phyloP scores from a whole-genome alignment of 805 yeast genomes.

The Citeromyces nyonsensis region DNA sequence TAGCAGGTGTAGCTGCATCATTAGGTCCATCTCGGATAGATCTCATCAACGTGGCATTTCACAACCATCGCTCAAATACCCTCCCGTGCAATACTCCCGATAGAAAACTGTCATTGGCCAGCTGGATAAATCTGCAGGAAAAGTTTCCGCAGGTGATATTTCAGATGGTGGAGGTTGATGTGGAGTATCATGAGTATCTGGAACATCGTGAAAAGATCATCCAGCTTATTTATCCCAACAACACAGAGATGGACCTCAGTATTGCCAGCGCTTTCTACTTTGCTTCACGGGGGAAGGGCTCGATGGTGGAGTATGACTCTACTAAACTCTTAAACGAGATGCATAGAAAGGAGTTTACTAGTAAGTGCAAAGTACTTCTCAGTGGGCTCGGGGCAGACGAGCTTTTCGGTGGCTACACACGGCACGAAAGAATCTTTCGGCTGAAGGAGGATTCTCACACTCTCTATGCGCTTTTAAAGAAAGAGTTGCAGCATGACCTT shows the following conservation, averaged over 20 bases:
- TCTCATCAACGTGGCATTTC: conserved; percentile 84
- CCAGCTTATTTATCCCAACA: conserved; percentile 63
- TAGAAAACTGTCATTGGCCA: conserved; percentile 52
- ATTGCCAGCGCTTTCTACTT: conserved; percentile 93
- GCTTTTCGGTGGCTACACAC: conserved; percentile 86
- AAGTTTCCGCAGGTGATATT: conserved; percentile 25
- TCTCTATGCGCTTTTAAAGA: conserved; percentile 25
- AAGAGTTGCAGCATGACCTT: conserved; percentile 58
- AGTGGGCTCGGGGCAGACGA: conserved; percentile 98
- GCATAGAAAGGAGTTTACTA: conserved; percentile 17
- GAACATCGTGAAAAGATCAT: conserved; percentile 33
- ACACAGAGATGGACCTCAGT: conserved; percentile 89
- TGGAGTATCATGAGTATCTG: conserved; percentile 53
- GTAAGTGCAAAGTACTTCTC: conserved; percentile 54
- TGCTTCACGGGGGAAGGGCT: conserved; percentile 54
- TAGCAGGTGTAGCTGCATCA: conserved; percentile 40
- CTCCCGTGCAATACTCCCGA: conserved; percentile 69
- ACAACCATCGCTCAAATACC: conserved; percentile 64
- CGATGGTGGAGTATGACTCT: conserved; percentile 7
- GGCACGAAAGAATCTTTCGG: conserved; percentile 46
- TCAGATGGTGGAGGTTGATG: conserved; percentile 53
- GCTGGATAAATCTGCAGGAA: conserved; percentile 35
- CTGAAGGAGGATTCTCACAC: conserved; percentile 4
- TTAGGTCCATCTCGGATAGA: conserved; percentile 31
- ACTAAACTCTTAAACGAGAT: conserved; percentile 1